Evolutionary conservation across 1,139 yeast species (phyloP), one percentile per base, ranked within the genome.

Genomic region (Candida mesenterica): DNA sequence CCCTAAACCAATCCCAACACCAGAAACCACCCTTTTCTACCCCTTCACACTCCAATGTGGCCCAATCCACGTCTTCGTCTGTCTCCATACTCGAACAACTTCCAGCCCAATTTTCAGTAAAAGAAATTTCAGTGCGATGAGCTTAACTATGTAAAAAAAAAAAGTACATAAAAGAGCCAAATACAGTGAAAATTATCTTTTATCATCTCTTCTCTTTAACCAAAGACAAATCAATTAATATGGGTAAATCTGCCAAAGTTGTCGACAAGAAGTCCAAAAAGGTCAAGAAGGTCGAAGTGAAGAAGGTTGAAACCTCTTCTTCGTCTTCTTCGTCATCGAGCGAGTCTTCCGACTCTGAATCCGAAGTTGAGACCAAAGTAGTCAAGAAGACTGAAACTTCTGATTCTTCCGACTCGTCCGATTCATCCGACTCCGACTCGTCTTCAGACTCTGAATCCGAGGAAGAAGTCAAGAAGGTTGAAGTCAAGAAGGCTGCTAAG

Each of bases 231-330:
- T 28, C 4, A 26, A 18, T 17, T 27, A 49, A 27, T 22, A 34
- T 38, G 40, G 41, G 43, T 29, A 53, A 59, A 45, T 50, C 57
- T 24, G 42, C 57, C 26, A 59, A 61, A 42, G 50, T 49, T 33
- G 50, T 48, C 37, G 49, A 40, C 49, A 50, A 50, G 50, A 48
- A 50, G 48, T 46, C 60, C 42, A 56, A 53, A 62, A 59, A 58
- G 61, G 46, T 36, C 16, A 19, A 34, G 43, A 42, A 34, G 50
- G 50, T 22, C 28, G 45, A 42, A 12, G 31, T 27, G 24, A 32
- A 32, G 35, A 28, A 27, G 31, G 31, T 10, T 4, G 31, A 19
- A 8, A 16, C 28, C 24, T 13, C 22, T 14, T 30, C 36, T 14
- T 38, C 44, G 12, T 48, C 39, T 28, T 48, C 55, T 36, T 49